phyloP scores from a whole-genome alignment of 2,329 filamentous ascomycete genomes.

The Bipolaris oryzae region DNA sequence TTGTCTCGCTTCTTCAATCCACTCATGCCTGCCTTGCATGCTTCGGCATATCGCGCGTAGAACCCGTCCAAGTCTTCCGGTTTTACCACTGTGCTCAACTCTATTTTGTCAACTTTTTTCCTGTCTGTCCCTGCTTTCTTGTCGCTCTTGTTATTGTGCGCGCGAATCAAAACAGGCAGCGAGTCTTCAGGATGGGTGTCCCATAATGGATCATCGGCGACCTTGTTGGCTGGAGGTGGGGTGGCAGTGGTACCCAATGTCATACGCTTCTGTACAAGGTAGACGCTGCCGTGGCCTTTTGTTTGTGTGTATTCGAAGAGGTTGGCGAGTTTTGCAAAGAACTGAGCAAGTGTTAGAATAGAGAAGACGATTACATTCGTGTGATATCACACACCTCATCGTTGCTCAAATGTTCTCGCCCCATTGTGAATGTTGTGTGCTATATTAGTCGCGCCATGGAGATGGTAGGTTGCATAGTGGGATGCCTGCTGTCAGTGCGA shows the following conservation, averaged over 20 bases:
- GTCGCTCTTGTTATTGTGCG: constrained; percentile 74
- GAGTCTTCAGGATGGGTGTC: constrained; percentile 66
- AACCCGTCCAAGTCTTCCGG: constrained; percentile 78
- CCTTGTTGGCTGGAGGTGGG: constrained; percentile 44
- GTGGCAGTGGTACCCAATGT: constrained; percentile 52
- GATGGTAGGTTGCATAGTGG: constrained; percentile 25
- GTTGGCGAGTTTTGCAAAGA: constrained; percentile 71
- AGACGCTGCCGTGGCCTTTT: constrained; percentile 75
- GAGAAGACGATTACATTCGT: not conserved
- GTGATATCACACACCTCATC: constrained; percentile 61
- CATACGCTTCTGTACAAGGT: constrained; percentile 75
- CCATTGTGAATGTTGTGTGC: constrained; percentile 48
- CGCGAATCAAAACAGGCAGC: constrained; percentile 78
- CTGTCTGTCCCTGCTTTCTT: constrained; percentile 52
- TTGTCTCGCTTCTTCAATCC: constrained; percentile 91
- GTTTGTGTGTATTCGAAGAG: constrained; percentile 71
- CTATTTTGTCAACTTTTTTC: constrained; percentile 65
- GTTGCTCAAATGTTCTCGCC: constrained; percentile 62
- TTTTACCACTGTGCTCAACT: constrained; percentile 82
- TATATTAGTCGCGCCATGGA: constrained; percentile 30
- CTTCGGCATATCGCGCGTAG: constrained; percentile 83
- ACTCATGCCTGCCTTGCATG: constrained; percentile 87
- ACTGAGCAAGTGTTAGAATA: constrained; percentile 56
- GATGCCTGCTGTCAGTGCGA: constrained; percentile 26
- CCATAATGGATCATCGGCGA: constrained; percentile 60